Conservation (phyloP, 768 basidiomycete species). For the Amanita exitialis region DNA sequence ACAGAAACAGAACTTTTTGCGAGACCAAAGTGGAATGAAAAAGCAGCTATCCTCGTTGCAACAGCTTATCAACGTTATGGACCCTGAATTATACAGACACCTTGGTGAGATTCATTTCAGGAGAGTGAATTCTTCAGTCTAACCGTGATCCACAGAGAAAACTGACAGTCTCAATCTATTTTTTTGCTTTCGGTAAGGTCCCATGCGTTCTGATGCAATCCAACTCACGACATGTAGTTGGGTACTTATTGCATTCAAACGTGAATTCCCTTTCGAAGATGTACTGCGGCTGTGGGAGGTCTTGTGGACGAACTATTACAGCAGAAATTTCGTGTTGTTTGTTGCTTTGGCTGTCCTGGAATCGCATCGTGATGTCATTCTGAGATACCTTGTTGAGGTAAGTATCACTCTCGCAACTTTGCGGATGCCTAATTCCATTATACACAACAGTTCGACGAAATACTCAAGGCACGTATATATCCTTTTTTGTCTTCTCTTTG, state of each 20-base stretch:
- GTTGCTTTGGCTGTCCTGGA: constrained; percentile 91
- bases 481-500: background rate
- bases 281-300: constrained; percentile 91
- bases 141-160: constrained; percentile 42
- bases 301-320: constrained; percentile 87
- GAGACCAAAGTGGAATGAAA: constrained; percentile 98
- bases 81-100: constrained; percentile 90
- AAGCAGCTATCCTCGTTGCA: constrained; percentile 84
- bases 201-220: background rate
- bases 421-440: background rate
- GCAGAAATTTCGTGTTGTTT: constrained; percentile 82
- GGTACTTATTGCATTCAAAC: constrained; percentile 91
- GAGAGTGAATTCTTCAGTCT: background rate
- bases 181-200: constrained; percentile 88
- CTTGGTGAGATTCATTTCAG: constrained; percentile 39
- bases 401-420: background rate
- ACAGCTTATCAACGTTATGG: constrained; percentile 87
- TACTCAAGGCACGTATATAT: constrained; percentile 43
- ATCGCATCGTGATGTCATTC: constrained; percentile 89
- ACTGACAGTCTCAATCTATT: constrained; percentile 89
- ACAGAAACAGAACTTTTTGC: constrained; percentile 89
- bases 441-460: constrained; percentile 61
- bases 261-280: constrained; percentile 91
- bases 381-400: constrained; percentile 93
- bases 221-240: constrained; percentile 38